Conservation (phyloP, 140 eudicot genomes). For the Ambrosia hybrid region DNA sequence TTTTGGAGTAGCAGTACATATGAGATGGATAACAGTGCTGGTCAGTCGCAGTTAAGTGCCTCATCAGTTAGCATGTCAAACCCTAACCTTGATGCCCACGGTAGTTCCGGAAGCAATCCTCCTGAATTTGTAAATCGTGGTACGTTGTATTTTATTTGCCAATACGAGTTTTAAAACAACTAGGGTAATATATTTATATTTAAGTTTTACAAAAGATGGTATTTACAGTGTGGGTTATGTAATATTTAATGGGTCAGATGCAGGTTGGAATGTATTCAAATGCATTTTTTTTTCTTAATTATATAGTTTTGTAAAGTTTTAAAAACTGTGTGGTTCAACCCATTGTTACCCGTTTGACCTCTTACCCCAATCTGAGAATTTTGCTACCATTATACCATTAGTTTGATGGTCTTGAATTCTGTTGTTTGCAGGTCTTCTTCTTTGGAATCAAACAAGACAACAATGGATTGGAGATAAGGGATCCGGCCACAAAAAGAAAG, state of each 20-base stretch:
- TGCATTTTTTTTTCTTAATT: not conserved
- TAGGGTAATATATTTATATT: not conserved
- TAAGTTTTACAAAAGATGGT: not conserved
- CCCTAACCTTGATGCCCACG: conserved; percentile 47
- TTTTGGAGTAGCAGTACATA: conserved; percentile 77
- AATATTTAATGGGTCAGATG: conserved; percentile 3
- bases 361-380: not conserved
- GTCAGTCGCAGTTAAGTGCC: conserved; percentile 80
- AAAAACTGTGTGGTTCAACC: not conserved
- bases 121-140: conserved; percentile 87
- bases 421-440: conserved; percentile 61
- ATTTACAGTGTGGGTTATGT: not conserved
- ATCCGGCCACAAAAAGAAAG: conserved; percentile 37
- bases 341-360: not conserved
- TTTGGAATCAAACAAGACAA: conserved; percentile 90
- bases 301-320: not conserved
- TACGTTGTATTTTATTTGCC: conserved; percentile 21
- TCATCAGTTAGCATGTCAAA: conserved; percentile 79
- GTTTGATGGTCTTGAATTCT: conserved; percentile 3
- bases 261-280: not conserved
- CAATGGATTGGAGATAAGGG: conserved; percentile 79
- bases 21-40: conserved; percentile 76
- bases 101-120: conserved; percentile 52
- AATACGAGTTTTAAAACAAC: not conserved
- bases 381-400: conserved; percentile 1